Evolutionary conservation across 1,284 basidiomycete genomes (phyloP).

Genomic region (Ustilago bromivora): DNA sequence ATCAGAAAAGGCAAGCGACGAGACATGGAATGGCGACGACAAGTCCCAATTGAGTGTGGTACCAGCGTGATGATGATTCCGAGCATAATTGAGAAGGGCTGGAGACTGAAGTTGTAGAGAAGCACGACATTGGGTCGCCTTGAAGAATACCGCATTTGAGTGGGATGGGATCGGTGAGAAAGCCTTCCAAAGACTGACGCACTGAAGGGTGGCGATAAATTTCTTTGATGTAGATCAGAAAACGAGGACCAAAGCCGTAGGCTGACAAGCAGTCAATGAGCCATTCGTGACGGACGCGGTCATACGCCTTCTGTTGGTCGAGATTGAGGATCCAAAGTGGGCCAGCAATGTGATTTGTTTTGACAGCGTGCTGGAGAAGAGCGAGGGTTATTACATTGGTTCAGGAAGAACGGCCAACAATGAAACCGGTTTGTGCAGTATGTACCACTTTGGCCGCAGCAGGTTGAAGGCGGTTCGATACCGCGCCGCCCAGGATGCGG

Average conservation of each 20-base stretch:
- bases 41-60: neutral
- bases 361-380: neutral
- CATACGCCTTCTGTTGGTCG: constrained; percentile 6
- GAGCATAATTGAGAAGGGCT: constrained; percentile 5
- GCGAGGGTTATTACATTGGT: neutral
- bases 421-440: neutral
- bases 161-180: neutral
- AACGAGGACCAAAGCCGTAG: neutral
- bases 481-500: neutral
- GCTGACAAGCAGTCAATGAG: neutral
- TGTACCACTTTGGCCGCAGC: neutral
- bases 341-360: neutral
- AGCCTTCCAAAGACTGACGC: neutral
- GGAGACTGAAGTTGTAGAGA: constrained; percentile 5
- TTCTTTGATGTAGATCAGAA: neutral
- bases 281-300: constrained; percentile 6
- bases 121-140: constrained; percentile 9
- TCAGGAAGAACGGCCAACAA: neutral
- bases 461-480: neutral
- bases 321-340: constrained; percentile 1
- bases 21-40: neutral
- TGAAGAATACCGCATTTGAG: constrained; percentile 2
- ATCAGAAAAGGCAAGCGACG: neutral
- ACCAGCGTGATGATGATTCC: constrained; percentile 1
- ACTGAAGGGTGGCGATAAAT: neutral